Base-by-base conservation (phyloP, 768 basidiomycete genomes). In the Suillus lakei region DNA sequence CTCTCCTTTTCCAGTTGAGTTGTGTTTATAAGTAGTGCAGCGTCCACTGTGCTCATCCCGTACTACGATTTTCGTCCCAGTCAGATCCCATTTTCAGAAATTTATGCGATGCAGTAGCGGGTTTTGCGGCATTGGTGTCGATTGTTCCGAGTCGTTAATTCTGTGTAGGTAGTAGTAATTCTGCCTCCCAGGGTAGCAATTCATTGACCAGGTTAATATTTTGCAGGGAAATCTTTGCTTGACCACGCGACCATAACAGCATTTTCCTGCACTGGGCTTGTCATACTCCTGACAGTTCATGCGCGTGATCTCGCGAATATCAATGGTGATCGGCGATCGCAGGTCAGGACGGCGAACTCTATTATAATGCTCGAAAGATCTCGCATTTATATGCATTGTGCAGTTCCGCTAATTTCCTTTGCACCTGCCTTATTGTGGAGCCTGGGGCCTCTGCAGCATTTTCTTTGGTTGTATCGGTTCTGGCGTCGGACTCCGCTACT, bases 281-380 rank as follows among this genome's bases (percentile, higher is more conserved):
- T 80, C 18, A 71, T 80, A 13, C 60, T 74, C 39, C 78, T 77
- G 9, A 82, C 80, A 4, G 78, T 79, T 10, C 77, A 81, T 34
- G 75, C 75, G 1, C 76, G 76, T 64, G 79, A 80, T 53, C 79
- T 79, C 64, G 67, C 69, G 9, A 76, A 80, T 39, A 70, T 69
- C 26, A 68, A 70, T 12, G 2, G 2, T 36, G 36, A 10, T 46
- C n/a, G 79, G 79, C 9, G 79, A 79, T 58, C 66, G 65, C 48
- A 65, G 58, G 26, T 65, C 70, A n/a, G 76, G 79, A 10, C 72
- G 77, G 32, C 70, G 63, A 13, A 78, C 79, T 1, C 63, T 78
- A 72, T 79, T 41, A 58, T 70, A 28, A 60, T 58, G 1, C 70
- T 63, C 1, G 64, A 71, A 55, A 68, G 71, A 18, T 72, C 66